Evolutionary conservation across 2,329 filamentous ascomycete species (phyloP).

Genomic region (Verruconis gallopava): DNA sequence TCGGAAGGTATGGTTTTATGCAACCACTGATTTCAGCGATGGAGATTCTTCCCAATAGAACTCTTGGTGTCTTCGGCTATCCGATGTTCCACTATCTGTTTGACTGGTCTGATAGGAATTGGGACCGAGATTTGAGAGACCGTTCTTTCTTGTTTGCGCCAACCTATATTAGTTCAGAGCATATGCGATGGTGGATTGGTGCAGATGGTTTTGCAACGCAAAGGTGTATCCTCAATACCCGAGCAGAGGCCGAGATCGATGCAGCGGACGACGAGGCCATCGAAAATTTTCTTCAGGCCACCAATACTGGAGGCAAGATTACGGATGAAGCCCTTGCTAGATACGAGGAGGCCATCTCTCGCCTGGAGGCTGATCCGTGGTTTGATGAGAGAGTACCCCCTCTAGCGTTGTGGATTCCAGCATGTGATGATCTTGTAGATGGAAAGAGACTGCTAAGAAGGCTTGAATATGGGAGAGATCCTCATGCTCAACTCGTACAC

Average conservation of each 20-base stretch:
- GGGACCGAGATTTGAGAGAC: neutral
- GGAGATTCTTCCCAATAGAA: neutral
- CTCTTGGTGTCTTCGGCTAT: neutral
- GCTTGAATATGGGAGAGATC: slow-evolving; percentile 2
- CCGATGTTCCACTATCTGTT: slow-evolving; percentile 3
- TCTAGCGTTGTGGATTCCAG: neutral
- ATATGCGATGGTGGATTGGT: slow-evolving; percentile 6
- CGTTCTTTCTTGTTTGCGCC: slow-evolving; percentile 1
- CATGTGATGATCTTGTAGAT: slow-evolving; percentile 4
- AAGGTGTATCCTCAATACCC: slow-evolving; percentile 4
- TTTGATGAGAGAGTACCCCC: slow-evolving; percentile 1
- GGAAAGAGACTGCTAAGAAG: slow-evolving; percentile 2
- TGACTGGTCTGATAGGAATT: slow-evolving; percentile 1
- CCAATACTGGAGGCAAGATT: neutral
- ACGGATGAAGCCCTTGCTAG: neutral
- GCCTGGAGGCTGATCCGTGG: neutral
- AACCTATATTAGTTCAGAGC: slow-evolving; percentile 1
- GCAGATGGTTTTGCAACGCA: slow-evolving; percentile 2
- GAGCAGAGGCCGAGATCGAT: neutral
- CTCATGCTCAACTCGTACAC: slow-evolving; percentile 4
- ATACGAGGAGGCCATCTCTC: neutral
- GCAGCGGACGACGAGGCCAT: slow-evolving; percentile 1
- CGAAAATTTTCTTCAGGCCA: neutral
- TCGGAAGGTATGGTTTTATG: slow-evolving; percentile 4
- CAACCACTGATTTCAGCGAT: neutral